A percentile compares a stretch with the other conserved stretches of the same genome.
phyloP scores from a whole-genome alignment of 208 protist genomes.

The Trypanosoma lewisi region DNA sequence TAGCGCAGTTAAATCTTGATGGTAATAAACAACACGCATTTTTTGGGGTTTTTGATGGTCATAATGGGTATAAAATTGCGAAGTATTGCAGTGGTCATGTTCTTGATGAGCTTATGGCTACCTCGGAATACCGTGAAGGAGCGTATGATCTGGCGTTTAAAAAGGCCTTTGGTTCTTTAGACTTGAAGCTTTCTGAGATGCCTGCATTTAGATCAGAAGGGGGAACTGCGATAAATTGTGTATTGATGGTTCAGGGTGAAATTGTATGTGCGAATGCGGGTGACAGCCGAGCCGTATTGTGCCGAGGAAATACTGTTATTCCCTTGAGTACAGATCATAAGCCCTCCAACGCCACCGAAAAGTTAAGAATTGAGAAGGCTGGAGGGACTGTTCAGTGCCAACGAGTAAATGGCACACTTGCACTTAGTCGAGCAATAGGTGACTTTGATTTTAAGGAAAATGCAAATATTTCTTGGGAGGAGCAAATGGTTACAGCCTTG shows the following conservation, averaged over 20 bases:
- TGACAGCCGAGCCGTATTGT: constrained; percentile 89
- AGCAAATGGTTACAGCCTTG: constrained; percentile 78
- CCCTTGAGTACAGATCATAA: constrained; percentile 91
- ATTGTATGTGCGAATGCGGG: constrained; percentile 91
- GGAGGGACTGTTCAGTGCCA: constrained; percentile 85
- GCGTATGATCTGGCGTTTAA: constrained; percentile 54
- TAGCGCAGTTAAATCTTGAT: constrained; percentile 78
- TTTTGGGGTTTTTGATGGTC: constrained; percentile 91
- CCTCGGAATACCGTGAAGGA: constrained; percentile 25
- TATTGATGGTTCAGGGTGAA: constrained; percentile 57
- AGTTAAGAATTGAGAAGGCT: constrained; percentile 76
- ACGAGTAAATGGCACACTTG: constrained; percentile 91
- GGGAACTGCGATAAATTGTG: constrained; percentile 85
- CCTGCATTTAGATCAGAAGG: constrained; percentile 37
- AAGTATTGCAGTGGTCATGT: constrained; percentile 76
- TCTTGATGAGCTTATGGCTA: constrained; percentile 63
- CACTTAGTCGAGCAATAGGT: constrained; percentile 92
- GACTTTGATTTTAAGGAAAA: constrained; percentile 92
- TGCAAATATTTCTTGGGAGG: constrained; percentile 46
- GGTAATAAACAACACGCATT: constrained; percentile 69
- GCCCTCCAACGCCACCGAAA: constrained; percentile 62
- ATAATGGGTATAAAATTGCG: constrained; percentile 80
- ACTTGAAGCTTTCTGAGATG: constrained; percentile 53
- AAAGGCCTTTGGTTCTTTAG: constrained; percentile 63
- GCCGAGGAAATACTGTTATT: constrained; percentile 53